Evolutionary conservation across 352 stramenopile species (phyloP).

Genomic region (Phytophthora lateralis): DNA sequence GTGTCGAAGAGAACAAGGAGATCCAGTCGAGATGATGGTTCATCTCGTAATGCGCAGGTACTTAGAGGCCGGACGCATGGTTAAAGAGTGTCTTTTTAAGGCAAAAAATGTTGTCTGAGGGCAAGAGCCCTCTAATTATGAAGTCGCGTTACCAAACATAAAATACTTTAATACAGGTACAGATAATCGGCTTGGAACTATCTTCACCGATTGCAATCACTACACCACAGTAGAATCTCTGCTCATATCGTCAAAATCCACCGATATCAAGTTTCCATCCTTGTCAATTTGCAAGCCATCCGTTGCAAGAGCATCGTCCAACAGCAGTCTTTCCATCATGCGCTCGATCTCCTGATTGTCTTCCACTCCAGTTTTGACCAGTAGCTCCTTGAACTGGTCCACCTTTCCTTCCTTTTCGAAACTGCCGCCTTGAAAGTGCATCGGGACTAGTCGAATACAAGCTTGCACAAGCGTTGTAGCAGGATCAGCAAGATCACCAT

Average conservation of each 20-base stretch:
- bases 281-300: slow-evolving; percentile 19
- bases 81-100: too few relatives aligned
- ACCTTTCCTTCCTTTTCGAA: slow-evolving; percentile 7
- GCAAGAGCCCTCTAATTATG: too few relatives aligned
- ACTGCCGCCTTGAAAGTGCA: slow-evolving; percentile 24
- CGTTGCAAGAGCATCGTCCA: slow-evolving; percentile 26
- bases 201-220: too few relatives aligned
- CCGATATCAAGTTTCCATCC: slow-evolving; percentile 11
- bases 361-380: slow-evolving; percentile 28
- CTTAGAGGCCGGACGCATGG: slow-evolving; percentile 41
- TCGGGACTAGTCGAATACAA: slow-evolving; percentile 17
- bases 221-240: neutral
- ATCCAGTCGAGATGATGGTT: slow-evolving; percentile 12
- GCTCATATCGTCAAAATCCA: neutral
- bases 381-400: slow-evolving; percentile 30
- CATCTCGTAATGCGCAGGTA: slow-evolving; percentile 47
- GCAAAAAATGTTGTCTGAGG: too few relatives aligned
- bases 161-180: too few relatives aligned
- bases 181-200: too few relatives aligned
- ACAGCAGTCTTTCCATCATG: slow-evolving; percentile 29
- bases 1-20: slow-evolving; percentile 2
- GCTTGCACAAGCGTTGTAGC: slow-evolving; percentile 18
- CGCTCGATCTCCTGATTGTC: slow-evolving; percentile 24
- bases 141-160: too few relatives aligned
- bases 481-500: slow-evolving; percentile 2